Conservation (phyloP, 2,329 filamentous ascomycete species). For the Xylariaceae sp. region DNA sequence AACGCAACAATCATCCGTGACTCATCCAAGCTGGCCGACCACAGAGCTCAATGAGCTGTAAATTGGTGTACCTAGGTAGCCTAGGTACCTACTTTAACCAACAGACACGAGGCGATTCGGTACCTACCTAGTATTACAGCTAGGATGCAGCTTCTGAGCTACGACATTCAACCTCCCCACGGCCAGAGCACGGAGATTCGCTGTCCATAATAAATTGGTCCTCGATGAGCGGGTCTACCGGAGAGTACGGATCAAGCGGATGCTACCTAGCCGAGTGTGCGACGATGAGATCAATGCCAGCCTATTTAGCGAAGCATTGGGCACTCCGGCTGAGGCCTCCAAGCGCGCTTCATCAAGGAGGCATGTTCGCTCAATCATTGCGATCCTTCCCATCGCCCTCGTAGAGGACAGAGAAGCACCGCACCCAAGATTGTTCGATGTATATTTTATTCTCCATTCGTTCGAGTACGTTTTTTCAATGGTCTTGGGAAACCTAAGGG, state of each 20-base stretch:
- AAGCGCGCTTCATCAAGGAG: neutral
- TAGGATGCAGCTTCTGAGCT: too few species aligned
- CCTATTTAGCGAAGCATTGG: neutral
- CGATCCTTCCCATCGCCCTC: conserved; percentile 47
- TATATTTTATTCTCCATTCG: conserved; percentile 46
- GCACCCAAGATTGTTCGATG: conserved; percentile 55
- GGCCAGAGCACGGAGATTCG: too few species aligned
- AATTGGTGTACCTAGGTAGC: neutral
- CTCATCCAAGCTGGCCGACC: neutral
- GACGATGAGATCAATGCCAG: neutral
- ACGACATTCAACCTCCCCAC: too few species aligned
- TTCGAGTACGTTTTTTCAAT: conserved; percentile 38
- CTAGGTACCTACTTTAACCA: too few species aligned
- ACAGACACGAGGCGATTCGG: neutral
- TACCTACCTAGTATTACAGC: neutral
- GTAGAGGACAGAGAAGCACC: conserved; percentile 43
- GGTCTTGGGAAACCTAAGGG: conserved; percentile 44
- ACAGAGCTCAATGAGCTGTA: neutral
- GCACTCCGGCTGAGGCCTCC: neutral
- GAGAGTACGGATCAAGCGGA: too few species aligned
- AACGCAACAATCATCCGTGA: neutral
- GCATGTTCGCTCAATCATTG: conserved; percentile 55
- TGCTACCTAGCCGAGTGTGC: too few species aligned
- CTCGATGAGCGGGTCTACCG: too few species aligned
- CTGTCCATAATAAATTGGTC: too few species aligned